Conservation (phyloP, 2,329 filamentous ascomycete genomes). For the Colletotrichum tofieldiae region DNA sequence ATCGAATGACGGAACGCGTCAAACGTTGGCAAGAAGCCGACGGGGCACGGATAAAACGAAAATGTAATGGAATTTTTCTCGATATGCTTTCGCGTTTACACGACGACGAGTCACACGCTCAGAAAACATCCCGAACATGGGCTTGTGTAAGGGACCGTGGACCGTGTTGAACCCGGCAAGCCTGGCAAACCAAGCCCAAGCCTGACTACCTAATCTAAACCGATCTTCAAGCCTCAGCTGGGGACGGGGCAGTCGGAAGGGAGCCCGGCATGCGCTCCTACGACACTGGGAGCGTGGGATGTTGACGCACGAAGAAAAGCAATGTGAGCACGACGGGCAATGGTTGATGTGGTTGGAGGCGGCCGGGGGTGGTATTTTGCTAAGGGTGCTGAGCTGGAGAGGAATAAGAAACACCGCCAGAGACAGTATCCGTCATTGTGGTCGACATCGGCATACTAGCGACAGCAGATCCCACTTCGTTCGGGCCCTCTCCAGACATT, state of each 20-base stretch:
- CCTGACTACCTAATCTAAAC: slow-evolving; percentile 28
- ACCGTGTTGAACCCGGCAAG: background rate
- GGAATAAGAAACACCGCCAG: background rate
- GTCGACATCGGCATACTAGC: background rate
- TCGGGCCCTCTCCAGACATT: background rate
- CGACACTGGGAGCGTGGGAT: slow-evolving; percentile 9
- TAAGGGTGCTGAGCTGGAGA: background rate
- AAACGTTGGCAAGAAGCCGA: slow-evolving; percentile 6
- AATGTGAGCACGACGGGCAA: slow-evolving; percentile 5
- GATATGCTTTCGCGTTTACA: background rate
- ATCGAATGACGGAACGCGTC: slow-evolving; percentile 14
- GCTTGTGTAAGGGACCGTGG: background rate
- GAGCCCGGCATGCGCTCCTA: slow-evolving; percentile 8
- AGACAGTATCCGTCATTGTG: slow-evolving; percentile 14
- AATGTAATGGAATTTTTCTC: background rate
- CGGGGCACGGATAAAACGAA: background rate
- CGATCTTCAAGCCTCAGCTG: slow-evolving; percentile 30
- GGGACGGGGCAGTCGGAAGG: slow-evolving; percentile 33
- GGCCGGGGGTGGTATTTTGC: background rate
- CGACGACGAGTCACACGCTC: background rate
- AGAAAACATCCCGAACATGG: background rate
- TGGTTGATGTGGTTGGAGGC: background rate
- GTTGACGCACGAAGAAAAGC: slow-evolving; percentile 14
- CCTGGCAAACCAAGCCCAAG: background rate
- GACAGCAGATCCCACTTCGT: background rate